These are phyloP conservation scores for Sclerotiophoma versabilis DNA, from an alignment of 2,329 filamentous ascomycete species.

Conservation along the genomic window DNA sequence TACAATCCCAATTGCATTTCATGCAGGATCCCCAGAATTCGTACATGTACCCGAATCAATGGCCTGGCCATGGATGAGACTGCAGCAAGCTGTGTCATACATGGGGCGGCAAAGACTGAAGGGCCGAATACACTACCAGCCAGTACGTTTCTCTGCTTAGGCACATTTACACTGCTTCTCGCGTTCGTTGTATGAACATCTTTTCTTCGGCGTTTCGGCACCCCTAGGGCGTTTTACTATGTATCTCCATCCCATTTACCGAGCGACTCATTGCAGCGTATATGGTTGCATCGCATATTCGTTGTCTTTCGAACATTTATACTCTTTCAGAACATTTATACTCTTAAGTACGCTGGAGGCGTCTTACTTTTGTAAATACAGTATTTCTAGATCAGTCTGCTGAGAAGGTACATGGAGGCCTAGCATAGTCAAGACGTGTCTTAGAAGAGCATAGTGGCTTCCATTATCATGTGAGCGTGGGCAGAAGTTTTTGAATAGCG, in stretches of 20 bases:
- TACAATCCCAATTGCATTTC: not conserved
- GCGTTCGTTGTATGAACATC: conserved; percentile 1
- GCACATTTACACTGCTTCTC: not conserved
- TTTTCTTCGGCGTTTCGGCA: not conserved
- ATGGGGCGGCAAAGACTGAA: no score
- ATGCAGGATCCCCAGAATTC: not conserved
- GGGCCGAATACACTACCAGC: no score
- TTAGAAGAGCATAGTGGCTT: not conserved
- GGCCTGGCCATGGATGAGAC: not conserved
- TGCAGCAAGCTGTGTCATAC: no score
- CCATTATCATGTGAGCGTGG: not conserved
- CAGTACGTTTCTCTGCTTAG: not conserved
- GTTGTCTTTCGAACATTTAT: not conserved
- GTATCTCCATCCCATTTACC: not conserved
- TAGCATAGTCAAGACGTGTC: not conserved
- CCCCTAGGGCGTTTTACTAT: not conserved
- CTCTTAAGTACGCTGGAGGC: not conserved
- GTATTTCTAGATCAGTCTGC: not conserved
- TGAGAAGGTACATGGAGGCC: not conserved
- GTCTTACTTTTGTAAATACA: not conserved
- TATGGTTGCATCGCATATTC: not conserved
- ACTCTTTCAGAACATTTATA: not conserved
- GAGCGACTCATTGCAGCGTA: not conserved
- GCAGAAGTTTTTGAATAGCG: no score
- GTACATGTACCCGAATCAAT: conserved; percentile 1